phyloP scores from a whole-genome alignment of 2,329 filamentous ascomycete species.

The Penicillium brevicompactum region DNA sequence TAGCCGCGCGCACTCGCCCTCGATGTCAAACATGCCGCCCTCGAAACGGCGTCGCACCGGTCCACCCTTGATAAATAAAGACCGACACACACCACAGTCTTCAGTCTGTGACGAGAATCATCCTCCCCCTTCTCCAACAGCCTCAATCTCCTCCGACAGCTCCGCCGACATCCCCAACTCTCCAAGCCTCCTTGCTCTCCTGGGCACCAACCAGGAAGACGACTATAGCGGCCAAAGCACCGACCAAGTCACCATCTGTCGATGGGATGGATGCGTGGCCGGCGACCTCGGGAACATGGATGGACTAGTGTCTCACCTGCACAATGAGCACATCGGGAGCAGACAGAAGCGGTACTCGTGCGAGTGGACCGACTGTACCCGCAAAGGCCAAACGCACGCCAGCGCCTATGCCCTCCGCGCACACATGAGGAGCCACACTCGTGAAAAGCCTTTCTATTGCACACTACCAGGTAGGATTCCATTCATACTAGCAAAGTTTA shows the following conservation, averaged over 20 bases:
- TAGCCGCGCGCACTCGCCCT: conserved; percentile 49
- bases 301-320: conserved; percentile 77
- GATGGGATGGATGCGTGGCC: conserved; percentile 73
- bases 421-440: conserved; percentile 95
- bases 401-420: conserved; percentile 95
- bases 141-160: conserved; percentile 85
- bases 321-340: conserved; percentile 90
- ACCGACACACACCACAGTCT: conserved; percentile 54
- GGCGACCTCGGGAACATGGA: conserved; percentile 81
- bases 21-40: conserved; percentile 45
- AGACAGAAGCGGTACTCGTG: conserved; percentile 97
- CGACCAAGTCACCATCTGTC: conserved; percentile 76
- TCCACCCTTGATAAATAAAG: conserved; percentile 38
- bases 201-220: conserved; percentile 46
- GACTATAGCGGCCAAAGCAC: conserved; percentile 72
- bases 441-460: conserved; percentile 98
- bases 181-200: conserved; percentile 53
- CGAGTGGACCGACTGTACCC: conserved; percentile 87
- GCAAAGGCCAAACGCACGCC: conserved; percentile 89
- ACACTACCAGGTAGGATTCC: conserved; percentile 74
- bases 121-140: conserved; percentile 53
- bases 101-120: conserved; percentile 42
- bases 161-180: conserved; percentile 80
- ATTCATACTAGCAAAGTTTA: neutral
- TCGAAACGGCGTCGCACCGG: conserved; percentile 53